Evolutionary conservation across 495 filamentous ascomycete genomes (phyloP).

Genomic region (Alectoria sarmentosa): DNA sequence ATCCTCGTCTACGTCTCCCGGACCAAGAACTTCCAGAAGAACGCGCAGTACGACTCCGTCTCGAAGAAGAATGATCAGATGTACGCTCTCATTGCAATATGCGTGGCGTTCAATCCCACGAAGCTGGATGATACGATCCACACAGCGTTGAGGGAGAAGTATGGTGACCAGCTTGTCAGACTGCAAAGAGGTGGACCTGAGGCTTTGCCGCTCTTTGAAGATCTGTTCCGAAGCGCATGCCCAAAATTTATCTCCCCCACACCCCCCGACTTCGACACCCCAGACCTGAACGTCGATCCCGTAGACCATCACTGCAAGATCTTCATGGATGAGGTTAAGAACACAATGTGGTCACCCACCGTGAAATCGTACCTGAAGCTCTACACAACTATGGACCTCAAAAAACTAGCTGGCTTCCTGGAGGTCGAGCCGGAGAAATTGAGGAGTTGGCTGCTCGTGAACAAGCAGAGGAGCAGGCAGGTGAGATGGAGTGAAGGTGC

Average conservation of each 20-base stretch:
- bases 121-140: slow-evolving; percentile 98
- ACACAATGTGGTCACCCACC: slow-evolving; percentile 87
- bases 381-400: slow-evolving; percentile 98
- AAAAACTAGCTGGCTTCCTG: slow-evolving; percentile 95
- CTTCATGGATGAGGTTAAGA: slow-evolving; percentile 99
- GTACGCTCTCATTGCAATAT: slow-evolving; percentile 98
- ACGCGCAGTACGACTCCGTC: slow-evolving; percentile 88
- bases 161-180: slow-evolving; percentile 91
- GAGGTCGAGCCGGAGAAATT: slow-evolving; percentile 91
- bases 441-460: slow-evolving; percentile 82
- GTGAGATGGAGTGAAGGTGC: slow-evolving; percentile 87
- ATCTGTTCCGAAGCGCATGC: slow-evolving; percentile 90
- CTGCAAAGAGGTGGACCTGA: slow-evolving; percentile 95
- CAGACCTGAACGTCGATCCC: slow-evolving; percentile 88
- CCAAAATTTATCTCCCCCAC: slow-evolving; percentile 99
- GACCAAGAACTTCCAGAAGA: slow-evolving; percentile 99
- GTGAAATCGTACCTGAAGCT: slow-evolving; percentile 97
- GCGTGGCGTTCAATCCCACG: slow-evolving; percentile 93
- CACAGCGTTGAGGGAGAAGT: slow-evolving; percentile 95
- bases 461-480: slow-evolving; percentile 97
- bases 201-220: slow-evolving; percentile 90
- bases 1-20: slow-evolving; percentile 98
- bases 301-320: slow-evolving; percentile 93
- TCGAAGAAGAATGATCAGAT: slow-evolving; percentile 99
- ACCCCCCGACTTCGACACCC: slow-evolving; percentile 93